A percentile compares a stretch with the other conserved stretches of the same genome.
phyloP scores from a whole-genome alignment of 140 eudicot genomes.

The Oenanthe javanica region DNA sequence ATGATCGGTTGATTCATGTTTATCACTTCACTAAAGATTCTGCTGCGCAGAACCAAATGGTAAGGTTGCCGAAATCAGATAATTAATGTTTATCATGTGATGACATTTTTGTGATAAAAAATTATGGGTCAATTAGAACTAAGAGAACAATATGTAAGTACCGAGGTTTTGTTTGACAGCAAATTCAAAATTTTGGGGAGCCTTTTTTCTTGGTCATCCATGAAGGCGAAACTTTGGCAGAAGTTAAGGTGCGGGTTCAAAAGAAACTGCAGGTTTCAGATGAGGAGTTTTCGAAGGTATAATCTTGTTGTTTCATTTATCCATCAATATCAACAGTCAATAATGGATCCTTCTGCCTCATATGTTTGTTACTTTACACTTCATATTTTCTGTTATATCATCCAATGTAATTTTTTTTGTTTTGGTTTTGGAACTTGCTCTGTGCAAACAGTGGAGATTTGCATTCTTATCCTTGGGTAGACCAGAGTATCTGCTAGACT shows the following conservation, averaged over 20 bases:
- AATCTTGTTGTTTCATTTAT: not conserved
- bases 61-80: constrained; percentile 15
- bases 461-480: constrained; percentile 72
- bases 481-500: constrained; percentile 66
- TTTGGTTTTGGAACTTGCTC: not conserved
- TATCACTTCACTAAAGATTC: constrained; percentile 75
- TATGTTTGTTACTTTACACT: not conserved
- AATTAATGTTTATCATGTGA: not conserved
- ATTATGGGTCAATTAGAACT: not conserved
- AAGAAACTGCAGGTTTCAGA: constrained; percentile 62
- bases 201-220: constrained; percentile 69
- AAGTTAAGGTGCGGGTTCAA: constrained; percentile 60
- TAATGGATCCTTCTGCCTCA: not conserved
- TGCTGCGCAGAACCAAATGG: constrained; percentile 78
- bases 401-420: not conserved
- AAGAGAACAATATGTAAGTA: not conserved
- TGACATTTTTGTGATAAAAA: not conserved
- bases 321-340: not conserved
- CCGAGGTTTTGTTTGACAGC: constrained; percentile 29
- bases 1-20: constrained; percentile 73
- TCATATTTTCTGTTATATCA: not conserved
- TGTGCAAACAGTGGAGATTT: constrained; percentile 59
- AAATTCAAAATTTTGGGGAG: constrained; percentile 78
- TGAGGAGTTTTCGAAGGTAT: constrained; percentile 79
- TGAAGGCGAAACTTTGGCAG: constrained; percentile 66